Conservation (phyloP, 192 early-diverging fungal genomes). For the Geranomyces variabilis region DNA sequence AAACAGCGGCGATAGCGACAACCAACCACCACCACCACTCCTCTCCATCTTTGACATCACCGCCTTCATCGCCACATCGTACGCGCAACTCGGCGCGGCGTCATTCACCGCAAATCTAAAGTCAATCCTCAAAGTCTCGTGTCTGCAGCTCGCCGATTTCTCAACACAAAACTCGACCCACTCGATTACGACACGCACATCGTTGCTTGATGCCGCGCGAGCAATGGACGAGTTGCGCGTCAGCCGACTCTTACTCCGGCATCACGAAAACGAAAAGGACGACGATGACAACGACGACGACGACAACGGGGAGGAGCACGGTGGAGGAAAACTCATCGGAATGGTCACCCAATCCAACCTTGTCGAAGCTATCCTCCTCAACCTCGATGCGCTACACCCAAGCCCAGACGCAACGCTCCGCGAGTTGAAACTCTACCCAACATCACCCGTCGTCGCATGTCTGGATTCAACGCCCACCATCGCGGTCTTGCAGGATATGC, state of each 20-base stretch:
- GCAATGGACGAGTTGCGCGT: slow-evolving; percentile 2
- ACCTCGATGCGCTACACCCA: slow-evolving; percentile 38
- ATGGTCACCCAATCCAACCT: slow-evolving; percentile 31
- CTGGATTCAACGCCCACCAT: slow-evolving; percentile 14
- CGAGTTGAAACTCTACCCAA: slow-evolving; percentile 22
- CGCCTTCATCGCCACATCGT: slow-evolving; percentile 28
- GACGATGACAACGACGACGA: no score
- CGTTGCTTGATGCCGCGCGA: slow-evolving; percentile 19
- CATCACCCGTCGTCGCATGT: slow-evolving; percentile 25
- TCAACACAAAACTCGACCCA: slow-evolving; percentile 38
- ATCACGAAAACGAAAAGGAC: not conserved
- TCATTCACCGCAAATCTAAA: slow-evolving; percentile 15
- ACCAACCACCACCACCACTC: not conserved
- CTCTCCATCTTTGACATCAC: not conserved
- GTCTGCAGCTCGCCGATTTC: slow-evolving; percentile 35
- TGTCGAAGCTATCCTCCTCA: slow-evolving; percentile 32
- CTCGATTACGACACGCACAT: slow-evolving; percentile 2
- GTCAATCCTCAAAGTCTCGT: slow-evolving; percentile 21
- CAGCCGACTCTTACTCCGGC: slow-evolving; percentile 15
- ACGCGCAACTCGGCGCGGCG: slow-evolving; percentile 10
- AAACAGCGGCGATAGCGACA: not conserved
- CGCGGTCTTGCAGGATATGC: slow-evolving; percentile 28
- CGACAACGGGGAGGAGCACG: no score
- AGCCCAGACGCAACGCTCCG: slow-evolving; percentile 33
- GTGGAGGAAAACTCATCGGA: no score